Percentiles rank a stretch among this genome's conserved stretches.
These are phyloP conservation scores for Stentor coeruleus DNA, from an alignment of 73 alveolate species.

Conservation along the genomic window DNA sequence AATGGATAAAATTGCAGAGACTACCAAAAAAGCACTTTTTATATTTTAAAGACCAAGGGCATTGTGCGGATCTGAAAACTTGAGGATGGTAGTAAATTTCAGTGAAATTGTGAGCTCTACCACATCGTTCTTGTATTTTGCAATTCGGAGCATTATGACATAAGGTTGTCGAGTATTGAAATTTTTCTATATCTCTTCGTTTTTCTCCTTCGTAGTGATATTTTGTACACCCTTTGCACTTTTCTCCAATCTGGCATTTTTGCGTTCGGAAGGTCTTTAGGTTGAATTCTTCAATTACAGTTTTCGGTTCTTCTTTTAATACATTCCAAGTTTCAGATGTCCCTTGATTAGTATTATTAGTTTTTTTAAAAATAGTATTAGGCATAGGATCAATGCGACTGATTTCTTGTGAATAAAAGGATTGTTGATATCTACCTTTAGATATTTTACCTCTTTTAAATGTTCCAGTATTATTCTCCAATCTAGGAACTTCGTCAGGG, in stretches of 20 bases:
- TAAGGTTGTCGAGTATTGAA: not conserved
- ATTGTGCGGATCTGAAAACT: not conserved
- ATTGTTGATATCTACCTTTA: too few species aligned
- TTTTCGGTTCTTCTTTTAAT: not conserved
- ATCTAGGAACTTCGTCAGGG: too few species aligned
- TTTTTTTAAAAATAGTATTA: too few species aligned
- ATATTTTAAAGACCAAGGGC: not conserved
- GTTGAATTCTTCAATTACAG: not conserved
- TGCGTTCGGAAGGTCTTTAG: not conserved
- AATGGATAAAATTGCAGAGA: not conserved
- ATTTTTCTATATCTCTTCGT: not conserved
- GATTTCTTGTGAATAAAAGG: too few species aligned
- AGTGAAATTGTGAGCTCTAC: not conserved
- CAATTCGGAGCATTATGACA: not conserved
- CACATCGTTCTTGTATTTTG: not conserved
- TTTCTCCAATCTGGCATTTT: not conserved
- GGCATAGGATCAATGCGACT: not conserved
- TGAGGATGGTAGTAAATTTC: slow-evolving; percentile 10
- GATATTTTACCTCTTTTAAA: too few species aligned
- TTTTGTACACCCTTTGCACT: not conserved
- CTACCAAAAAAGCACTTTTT: not conserved
- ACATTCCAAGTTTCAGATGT: not conserved
- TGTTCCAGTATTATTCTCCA: too few species aligned
- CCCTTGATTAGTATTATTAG: too few species aligned
- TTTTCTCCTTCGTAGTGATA: slow-evolving; percentile 8